Evolutionary conservation across 1,284 basidiomycete species (phyloP), one percentile per base, ranked within the genome.

Genomic region (Ganoderma lingzhi): DNA sequence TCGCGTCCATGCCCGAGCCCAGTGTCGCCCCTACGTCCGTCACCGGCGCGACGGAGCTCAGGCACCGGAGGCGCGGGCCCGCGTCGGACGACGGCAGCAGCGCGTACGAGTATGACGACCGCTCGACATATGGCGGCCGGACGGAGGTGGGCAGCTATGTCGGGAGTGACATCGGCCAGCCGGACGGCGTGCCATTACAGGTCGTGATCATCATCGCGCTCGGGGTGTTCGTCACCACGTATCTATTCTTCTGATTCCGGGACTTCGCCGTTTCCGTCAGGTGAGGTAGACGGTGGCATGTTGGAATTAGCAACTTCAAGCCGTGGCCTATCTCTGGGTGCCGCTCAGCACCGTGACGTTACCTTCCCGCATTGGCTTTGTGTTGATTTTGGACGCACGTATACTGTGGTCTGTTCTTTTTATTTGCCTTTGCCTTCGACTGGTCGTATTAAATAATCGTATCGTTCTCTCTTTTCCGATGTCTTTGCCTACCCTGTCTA

Each of bases 211-310:
- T 93, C 80, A 90, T 97, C 76, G 92, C 93, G 45, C 85, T 96
- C 66, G 92, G 90, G 64, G 94, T 97, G 62, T 97, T 97, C 83
- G 88, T 95, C 78, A 92, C 94, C 71, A 97, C 96, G 63, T 97
- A 96, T 85, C 88, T 96, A 79, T 96, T 96, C 87, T 96, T 96
- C 86, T 96, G 81, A 92, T 32, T 45, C 19, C 8, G 56, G 19
- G 28, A 35, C 30, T 23, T 23, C 48, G 23, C 48, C 28, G 48
- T 53, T 30, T 58, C 42, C 37, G 9, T 59, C 55, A 35, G 59
- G 39, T 58, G 63, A 35, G 59, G 5, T n/a, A 23, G 59, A 28
- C 23, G 14, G 12, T 41, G 41, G 23, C 9, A 19, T 58, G 56
- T 35, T 37, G 45, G 48, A 28, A 28, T 9, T 28, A 28, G 15